Conservation (phyloP, 306 rosid species). For the Hippophae gyantsensis region DNA sequence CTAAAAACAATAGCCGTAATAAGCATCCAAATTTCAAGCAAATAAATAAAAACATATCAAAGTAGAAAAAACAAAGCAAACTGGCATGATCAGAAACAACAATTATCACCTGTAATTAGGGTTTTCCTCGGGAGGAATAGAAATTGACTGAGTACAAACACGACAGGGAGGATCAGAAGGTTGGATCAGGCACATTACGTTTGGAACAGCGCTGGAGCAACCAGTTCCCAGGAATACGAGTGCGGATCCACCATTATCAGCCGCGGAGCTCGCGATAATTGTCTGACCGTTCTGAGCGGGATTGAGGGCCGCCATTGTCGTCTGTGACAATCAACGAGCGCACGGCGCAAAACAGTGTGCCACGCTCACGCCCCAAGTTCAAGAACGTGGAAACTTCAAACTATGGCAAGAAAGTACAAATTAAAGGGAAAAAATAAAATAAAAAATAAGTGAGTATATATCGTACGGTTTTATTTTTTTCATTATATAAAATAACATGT, state of each 20-base stretch:
- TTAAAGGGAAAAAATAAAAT: no score
- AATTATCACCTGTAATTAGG: slow-evolving; percentile 71
- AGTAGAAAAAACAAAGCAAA: not conserved
- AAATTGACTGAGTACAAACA: slow-evolving; percentile 60
- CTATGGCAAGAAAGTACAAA: no score
- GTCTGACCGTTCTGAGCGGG: slow-evolving; percentile 21
- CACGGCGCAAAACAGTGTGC: no score
- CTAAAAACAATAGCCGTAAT: slow-evolving; percentile 29
- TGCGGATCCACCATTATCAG: slow-evolving; percentile 38
- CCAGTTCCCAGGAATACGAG: slow-evolving; percentile 89
- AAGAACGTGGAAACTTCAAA: no score
- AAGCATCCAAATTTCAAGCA: not conserved
- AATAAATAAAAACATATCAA: not conserved
- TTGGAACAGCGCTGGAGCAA: slow-evolving; percentile 83
- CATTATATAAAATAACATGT: no score
- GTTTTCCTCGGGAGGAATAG: slow-evolving; percentile 52
- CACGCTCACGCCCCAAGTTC: no score
- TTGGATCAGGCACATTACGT: slow-evolving; percentile 59
- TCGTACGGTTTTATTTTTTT: no score
- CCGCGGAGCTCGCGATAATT: not conserved
- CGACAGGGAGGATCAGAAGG: slow-evolving; percentile 79
- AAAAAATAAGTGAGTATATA: no score
- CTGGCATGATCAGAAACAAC: no score
- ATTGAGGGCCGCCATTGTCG: slow-evolving; percentile 48
- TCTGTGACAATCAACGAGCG: not conserved